Base-by-base conservation (phyloP, 768 basidiomycete genomes). In the Phaeotremella skinneri region DNA sequence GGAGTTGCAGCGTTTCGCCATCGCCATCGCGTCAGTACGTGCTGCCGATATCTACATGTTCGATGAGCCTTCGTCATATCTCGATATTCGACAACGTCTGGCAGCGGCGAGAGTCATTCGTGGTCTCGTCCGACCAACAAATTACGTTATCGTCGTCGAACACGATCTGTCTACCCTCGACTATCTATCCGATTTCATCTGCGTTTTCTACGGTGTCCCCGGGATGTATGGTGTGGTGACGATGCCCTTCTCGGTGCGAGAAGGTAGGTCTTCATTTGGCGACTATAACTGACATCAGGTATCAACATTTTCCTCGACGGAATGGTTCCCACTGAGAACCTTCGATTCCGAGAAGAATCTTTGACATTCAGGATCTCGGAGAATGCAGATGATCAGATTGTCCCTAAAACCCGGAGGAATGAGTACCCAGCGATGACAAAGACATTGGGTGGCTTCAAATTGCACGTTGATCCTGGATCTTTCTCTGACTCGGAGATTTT, bases 401-500 rank as follows among this genome's bases (percentile, higher is more conserved):
- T 86, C 39, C 89, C 91, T 77, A 91, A 92, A 78, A 89, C 91
- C 26, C 84, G 87, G 48, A 87, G 88, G 73, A 93, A 93, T 79
- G 82, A 84, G 6, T 99, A 98, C 80, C 96, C 96, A 0, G 67
- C 87, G 29, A 97, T 99, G 96, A 89, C 89, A 62, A 99, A 99
- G 81, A 98, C 96, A 0, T 84, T 97, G 50, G 96, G 96, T 29
- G 76, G 74, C 64, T 99, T 99, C 86, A 97, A 99, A 79, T 85
- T 99, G 49, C 90, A 91, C 50, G 90, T 99, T 54, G 85, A 94
- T 68, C 80, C 78, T 0, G 96, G 96, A 25, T 83, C 83, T 31
- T 99, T 98, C 80, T 93, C 94, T n/a, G 93, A 98, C 75, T 97
- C 93, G 1, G 96, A 99, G 77, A 99, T 99, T 77, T 91, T 99